Percentiles rank a stretch among this genome's conserved stretches.
Evolutionary conservation across 2,329 filamentous ascomycete species (phyloP).

Genomic region (Fusarium robinianum): DNA sequence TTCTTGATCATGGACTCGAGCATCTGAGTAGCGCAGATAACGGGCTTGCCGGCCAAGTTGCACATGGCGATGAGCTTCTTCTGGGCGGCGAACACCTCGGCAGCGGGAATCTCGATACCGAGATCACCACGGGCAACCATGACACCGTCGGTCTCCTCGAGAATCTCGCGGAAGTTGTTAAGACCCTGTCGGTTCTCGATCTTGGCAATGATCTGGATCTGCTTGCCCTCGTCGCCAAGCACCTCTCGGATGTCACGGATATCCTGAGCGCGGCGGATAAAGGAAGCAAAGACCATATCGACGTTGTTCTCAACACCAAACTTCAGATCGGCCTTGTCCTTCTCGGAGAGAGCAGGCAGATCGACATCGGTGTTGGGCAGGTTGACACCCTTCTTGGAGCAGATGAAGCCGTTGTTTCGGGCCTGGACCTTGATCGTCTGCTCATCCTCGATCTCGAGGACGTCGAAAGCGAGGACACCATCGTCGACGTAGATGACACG

Average conservation of each 20-base stretch:
- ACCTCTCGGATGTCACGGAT: conserved; percentile 91
- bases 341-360: conserved; percentile 94
- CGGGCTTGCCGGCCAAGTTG: conserved; percentile 98
- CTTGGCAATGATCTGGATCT: conserved; percentile 99
- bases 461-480: conserved; percentile 95
- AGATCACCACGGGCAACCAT: conserved; percentile 98
- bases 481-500: conserved; percentile 98
- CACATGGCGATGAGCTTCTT: conserved; percentile 99
- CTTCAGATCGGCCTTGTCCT: conserved; percentile 90
- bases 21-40: conserved; percentile 99
- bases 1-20: conserved; percentile 99
- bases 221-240: conserved; percentile 86
- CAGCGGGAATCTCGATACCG: conserved; percentile 97
- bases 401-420: conserved; percentile 98
- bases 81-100: conserved; percentile 98
- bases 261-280: conserved; percentile 93
- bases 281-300: conserved; percentile 98
- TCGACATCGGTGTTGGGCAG: conserved; percentile 98
- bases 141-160: conserved; percentile 95
- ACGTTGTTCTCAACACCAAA: conserved; percentile 99
- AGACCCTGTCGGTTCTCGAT: conserved; percentile 99
- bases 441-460: conserved; percentile 83
- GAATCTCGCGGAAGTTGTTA: conserved; percentile 99
- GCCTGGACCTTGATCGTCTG: conserved; percentile 85
- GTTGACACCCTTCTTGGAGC: conserved; percentile 99